Base-by-base conservation (phyloP, 108 stramenopile genomes). In the Conticribra guillardii region DNA sequence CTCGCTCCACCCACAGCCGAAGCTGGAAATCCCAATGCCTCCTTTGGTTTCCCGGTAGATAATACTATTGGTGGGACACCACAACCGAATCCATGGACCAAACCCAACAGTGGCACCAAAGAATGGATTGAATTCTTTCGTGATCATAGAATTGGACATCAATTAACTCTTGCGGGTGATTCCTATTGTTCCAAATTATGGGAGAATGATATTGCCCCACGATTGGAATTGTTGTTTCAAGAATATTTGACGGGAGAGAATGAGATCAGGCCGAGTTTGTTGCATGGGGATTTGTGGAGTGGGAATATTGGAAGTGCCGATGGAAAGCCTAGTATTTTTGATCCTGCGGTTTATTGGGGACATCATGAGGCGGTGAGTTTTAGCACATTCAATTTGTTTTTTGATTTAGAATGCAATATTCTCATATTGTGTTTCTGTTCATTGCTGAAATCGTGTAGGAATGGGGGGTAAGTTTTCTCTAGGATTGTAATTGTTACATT, bases 61-160 rank as follows among this genome's bases (percentile, higher is more conserved):
- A 87, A 84, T 64, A 84, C 86, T 1, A 80, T 84, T 60, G 86
- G 86, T 0, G 86, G 73, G 23, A 81, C 86, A 22, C 72, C 82
- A 14, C 86, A 87, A 54, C 76, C 80, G 7, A 85, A 83, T 68
- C 73, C 67, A 8, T 83, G 82, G 82, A 80, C 64, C 14, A 69
- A 78, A 34, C 77, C 77, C 22, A 54, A 73, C 54, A 76, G 80
- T 54, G 75, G 80, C 15, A 81, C 80, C 24, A 56, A 65, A 54
- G 80, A 81, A 55, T 83, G 82, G 82, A 52, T 80, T 29, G 72
- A 63, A 48, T 83, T 83, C 54, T 83, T 71, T 54, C 19, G 62
- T 19, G 79, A 79, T 21, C 54, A 75, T 53, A 55, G 82, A 30
- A 74, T 83, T 11, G 78, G 72, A 31, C 76, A 83, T 48, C 82